phyloP scores from a whole-genome alignment of 139 green algal species.

The Asterochloris sp. region DNA sequence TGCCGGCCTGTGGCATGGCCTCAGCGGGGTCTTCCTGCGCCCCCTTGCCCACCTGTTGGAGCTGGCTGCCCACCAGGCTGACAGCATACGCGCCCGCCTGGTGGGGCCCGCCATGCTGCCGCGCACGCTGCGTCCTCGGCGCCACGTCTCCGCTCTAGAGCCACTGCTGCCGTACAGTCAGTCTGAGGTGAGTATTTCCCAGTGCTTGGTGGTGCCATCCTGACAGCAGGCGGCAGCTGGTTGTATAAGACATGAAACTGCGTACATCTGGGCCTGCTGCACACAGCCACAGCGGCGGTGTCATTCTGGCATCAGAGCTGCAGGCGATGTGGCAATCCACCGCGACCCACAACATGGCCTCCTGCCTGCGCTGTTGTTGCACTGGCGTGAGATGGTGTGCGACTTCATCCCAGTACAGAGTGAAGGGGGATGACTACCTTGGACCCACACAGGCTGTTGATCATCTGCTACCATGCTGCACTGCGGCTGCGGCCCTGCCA shows the following conservation, averaged over 20 bases:
- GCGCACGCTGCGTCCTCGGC: conserved; percentile 29
- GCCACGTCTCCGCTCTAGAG: conserved; percentile 5
- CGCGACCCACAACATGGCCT: too few species aligned
- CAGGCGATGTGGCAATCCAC: too few species aligned
- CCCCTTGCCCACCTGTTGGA: conserved; percentile 42
- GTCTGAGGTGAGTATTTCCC: conserved; percentile 17
- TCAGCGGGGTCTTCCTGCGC: conserved; percentile 26
- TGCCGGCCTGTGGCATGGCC: too few species aligned
- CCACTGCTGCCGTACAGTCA: conserved; percentile 41
- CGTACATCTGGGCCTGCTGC: not conserved
- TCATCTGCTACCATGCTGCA: too few species aligned
- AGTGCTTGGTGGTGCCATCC: too few species aligned
- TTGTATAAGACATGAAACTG: not conserved
- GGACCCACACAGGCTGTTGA: too few species aligned
- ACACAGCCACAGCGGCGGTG: not conserved
- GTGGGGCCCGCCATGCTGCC: conserved; percentile 17
- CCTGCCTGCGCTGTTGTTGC: too few species aligned
- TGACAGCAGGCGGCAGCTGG: not conserved
- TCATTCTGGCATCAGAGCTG: too few species aligned
- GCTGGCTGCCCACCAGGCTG: conserved; percentile 28
- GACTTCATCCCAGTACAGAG: too few species aligned
- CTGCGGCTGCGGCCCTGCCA: too few species aligned
- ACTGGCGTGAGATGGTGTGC: too few species aligned
- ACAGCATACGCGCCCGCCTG: conserved; percentile 33
- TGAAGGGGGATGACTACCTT: too few species aligned